Percentiles rank a stretch among this genome's conserved stretches.
These are phyloP conservation scores for Hypoxylon perforatum DNA, from an alignment of 495 filamentous ascomycete species.

Conservation along the genomic window DNA sequence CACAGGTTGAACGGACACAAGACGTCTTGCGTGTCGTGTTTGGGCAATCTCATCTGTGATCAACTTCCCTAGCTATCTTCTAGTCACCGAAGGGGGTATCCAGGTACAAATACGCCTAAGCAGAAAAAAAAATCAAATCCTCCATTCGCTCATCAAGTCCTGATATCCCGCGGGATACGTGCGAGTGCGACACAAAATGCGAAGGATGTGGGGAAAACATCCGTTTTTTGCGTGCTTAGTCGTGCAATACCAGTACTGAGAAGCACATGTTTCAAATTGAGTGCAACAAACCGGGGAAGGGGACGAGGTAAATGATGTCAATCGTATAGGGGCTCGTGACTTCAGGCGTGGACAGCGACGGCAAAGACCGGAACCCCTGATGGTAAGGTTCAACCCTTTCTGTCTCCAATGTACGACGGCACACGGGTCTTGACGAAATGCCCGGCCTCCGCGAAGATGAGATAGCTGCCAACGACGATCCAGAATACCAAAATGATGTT, in stretches of 20 bases:
- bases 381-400: background rate
- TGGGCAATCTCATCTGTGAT: slow-evolving; percentile 11
- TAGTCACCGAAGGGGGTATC: slow-evolving; percentile 9
- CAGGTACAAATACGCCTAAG: background rate
- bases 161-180: background rate
- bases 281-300: no score
- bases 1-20: slow-evolving; percentile 52
- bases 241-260: background rate
- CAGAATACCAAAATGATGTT: slow-evolving; percentile 54
- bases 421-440: slow-evolving; percentile 23
- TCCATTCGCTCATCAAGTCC: background rate
- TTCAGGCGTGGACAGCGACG: no score
- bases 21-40: slow-evolving; percentile 43
- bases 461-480: slow-evolving; percentile 47
- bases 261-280: no score
- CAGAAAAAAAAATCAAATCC: background rate
- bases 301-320: no score
- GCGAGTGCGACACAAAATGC: background rate
- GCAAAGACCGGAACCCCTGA: background rate
- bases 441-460: slow-evolving; percentile 25
- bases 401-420: background rate
- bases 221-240: background rate
- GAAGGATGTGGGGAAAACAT: background rate
- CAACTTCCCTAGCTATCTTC: background rate
- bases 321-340: no score